Evolutionary conservation across 441 rosid species (phyloP), one percentile per base, ranked within the genome.

Genomic region (Corymbia calophylla): DNA sequence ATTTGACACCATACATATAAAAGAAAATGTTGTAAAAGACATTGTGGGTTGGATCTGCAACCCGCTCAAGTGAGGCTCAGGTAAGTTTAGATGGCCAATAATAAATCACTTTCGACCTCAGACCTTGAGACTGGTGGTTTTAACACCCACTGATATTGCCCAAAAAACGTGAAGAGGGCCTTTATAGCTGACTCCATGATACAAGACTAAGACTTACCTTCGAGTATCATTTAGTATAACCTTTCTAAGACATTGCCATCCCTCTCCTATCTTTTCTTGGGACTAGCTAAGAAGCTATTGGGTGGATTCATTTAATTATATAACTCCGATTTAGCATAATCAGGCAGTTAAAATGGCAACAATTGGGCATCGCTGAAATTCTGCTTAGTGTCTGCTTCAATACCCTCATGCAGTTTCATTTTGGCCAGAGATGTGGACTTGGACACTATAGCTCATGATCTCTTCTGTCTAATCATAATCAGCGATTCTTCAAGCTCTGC

Each of bases 401-500:
- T 62, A n/a, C 68, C 23, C 88, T 51, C 85, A 87, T 94, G 94
- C 97, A 98, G 98, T 94, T 97, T 90, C 98, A 97, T 31, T n/a
- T 90, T 98, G 94, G 95, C 94, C 81, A 60, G 82, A 77, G 96
- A 96, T 92, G 92, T 95, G 48, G 95, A 97, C 91, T 92, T 98
- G 87, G 97, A 94, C 6, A 91, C 94, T 60, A 92, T 96, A 88
- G 98, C 98, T 62, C 87, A 87, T 73, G 99, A 88, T 56, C 62
- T 9, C 23, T 9, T 23, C 62, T 9, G 29, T 96, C 95, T 91
- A 97, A 98, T 39, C 99, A 99, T 64, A 64, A 64, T 62, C 70
- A 90, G 99, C 99, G 87, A 99, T 96, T 92, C 97, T 96, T 86
- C 99, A 96, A 93, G 99, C 96, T 60, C 98, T 97, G 87, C 97